phyloP scores from a whole-genome alignment of 2,329 filamentous ascomycete species.

The Neofusicoccum cordaticola region DNA sequence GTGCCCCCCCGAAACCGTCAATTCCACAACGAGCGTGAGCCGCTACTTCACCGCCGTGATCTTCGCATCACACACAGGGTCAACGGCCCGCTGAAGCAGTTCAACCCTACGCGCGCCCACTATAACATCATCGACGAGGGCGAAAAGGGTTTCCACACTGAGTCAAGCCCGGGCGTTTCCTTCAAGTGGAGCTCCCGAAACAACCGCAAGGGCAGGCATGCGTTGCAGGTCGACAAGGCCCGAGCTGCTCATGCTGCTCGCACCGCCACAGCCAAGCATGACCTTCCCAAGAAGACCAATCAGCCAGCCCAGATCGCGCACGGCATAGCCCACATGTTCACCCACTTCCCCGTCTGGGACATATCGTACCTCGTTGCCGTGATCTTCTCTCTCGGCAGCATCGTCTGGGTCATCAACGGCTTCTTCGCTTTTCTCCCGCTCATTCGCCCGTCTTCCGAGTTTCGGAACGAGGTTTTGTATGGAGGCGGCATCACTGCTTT shows the following conservation, averaged over 20 bases:
- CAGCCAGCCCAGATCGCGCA: slow-evolving; percentile 30
- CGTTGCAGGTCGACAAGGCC: slow-evolving; percentile 29
- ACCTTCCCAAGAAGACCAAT: slow-evolving; percentile 33
- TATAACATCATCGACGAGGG: slow-evolving; percentile 22
- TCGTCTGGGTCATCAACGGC: slow-evolving; percentile 52
- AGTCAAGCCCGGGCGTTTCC: background rate
- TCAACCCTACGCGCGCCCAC: slow-evolving; percentile 50
- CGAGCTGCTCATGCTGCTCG: slow-evolving; percentile 15
- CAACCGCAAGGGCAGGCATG: slow-evolving; percentile 44
- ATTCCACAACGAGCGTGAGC: slow-evolving; percentile 28
- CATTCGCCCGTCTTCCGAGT: slow-evolving; percentile 51
- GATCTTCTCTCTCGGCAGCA: slow-evolving; percentile 52
- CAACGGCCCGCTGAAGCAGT: slow-evolving; percentile 45
- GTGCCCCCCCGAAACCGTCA: slow-evolving; percentile 24
- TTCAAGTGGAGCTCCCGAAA: slow-evolving; percentile 44
- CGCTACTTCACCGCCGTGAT: slow-evolving; percentile 23
- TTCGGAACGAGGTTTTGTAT: slow-evolving; percentile 51
- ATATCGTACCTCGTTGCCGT: slow-evolving; percentile 55
- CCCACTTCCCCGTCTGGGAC: slow-evolving; percentile 54
- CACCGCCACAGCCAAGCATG: background rate
- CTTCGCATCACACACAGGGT: slow-evolving; percentile 27
- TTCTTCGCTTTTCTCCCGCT: slow-evolving; percentile 65
- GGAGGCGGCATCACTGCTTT: slow-evolving; percentile 63
- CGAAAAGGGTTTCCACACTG: background rate
- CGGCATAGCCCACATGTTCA: slow-evolving; percentile 50